Conservation (phyloP, 257 asterid species). For the Nicotiana tomentosiformis region DNA sequence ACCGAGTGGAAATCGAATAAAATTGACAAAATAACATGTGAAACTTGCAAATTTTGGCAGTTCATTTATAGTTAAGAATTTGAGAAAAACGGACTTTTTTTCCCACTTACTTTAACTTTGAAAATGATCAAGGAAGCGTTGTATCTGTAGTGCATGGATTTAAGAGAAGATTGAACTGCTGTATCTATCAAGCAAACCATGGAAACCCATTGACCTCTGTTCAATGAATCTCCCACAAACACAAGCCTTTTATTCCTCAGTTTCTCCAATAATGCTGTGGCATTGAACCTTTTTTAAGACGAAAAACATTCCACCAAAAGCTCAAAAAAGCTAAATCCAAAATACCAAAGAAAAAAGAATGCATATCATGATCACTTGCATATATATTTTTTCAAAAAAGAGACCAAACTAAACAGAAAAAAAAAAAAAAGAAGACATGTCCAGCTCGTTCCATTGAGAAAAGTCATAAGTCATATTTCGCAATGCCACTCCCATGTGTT, state of each 20-base stretch:
- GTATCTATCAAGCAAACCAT: constrained; percentile 81
- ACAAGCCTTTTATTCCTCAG: constrained; percentile 76
- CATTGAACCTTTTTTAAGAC: constrained; percentile 71
- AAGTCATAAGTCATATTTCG: background rate
- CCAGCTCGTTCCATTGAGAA: background rate
- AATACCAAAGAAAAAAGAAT: background rate
- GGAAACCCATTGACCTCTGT: constrained; percentile 92
- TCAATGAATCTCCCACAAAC: constrained; percentile 84
- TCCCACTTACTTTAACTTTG: constrained; percentile 51
- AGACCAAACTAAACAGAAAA: background rate
- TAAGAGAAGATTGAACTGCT: constrained; percentile 39
- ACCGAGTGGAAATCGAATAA: too few relatives aligned
- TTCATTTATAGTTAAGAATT: background rate
- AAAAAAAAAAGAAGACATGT: background rate
- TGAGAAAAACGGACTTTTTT: background rate
- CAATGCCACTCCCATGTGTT: background rate
- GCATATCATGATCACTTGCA: background rate
- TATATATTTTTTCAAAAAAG: background rate
- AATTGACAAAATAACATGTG: background rate
- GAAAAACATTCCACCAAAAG: constrained; percentile 28
- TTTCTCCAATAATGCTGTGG: constrained; percentile 60
- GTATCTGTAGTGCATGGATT: constrained; percentile 59
- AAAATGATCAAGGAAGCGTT: constrained; percentile 78
- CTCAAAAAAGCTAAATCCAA: constrained; percentile 19
- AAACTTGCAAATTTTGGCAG: background rate